Percentiles rank a stretch among this genome's conserved stretches.
phyloP scores from a whole-genome alignment of 768 basidiomycete genomes.

The Naematelia encephala region DNA sequence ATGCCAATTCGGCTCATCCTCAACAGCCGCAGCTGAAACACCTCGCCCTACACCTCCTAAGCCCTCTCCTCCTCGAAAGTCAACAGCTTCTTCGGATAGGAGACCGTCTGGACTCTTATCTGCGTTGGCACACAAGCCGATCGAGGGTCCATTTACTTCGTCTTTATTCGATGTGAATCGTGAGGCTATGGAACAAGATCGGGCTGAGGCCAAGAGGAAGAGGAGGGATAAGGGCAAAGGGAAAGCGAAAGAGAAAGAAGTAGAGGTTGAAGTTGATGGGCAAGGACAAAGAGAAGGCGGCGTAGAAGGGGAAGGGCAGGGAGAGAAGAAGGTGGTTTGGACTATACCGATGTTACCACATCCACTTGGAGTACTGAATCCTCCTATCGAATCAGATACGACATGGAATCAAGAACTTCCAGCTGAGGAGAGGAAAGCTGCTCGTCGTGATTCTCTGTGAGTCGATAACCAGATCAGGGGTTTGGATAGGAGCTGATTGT shows the following conservation, averaged over 20 bases:
- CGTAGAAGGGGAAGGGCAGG: background rate
- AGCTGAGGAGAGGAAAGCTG: conserved; percentile 66
- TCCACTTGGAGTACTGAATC: conserved; percentile 72
- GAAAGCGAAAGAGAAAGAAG: background rate
- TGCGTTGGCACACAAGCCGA: background rate
- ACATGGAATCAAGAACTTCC: conserved; percentile 66
- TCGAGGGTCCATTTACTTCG: background rate
- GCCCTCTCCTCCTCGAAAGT: background rate
- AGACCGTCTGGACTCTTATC: background rate
- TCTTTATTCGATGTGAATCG: background rate
- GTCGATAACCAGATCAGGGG: conserved; percentile 16
- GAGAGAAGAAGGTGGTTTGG: background rate
- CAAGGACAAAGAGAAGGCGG: background rate
- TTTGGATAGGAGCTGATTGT: background rate
- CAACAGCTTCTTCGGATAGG: background rate
- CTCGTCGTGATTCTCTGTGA: conserved; percentile 59
- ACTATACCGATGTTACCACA: conserved; percentile 50
- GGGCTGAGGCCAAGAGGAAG: background rate
- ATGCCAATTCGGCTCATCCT: background rate
- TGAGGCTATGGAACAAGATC: background rate
- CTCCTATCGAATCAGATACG: conserved; percentile 62
- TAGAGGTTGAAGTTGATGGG: background rate
- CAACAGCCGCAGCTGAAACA: background rate
- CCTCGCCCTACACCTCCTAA: background rate
- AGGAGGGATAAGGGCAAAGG: background rate